These are phyloP conservation scores for Dillenia suffruticosa DNA, from an alignment of 164 flowering plant genomes.

Conservation along the genomic window DNA sequence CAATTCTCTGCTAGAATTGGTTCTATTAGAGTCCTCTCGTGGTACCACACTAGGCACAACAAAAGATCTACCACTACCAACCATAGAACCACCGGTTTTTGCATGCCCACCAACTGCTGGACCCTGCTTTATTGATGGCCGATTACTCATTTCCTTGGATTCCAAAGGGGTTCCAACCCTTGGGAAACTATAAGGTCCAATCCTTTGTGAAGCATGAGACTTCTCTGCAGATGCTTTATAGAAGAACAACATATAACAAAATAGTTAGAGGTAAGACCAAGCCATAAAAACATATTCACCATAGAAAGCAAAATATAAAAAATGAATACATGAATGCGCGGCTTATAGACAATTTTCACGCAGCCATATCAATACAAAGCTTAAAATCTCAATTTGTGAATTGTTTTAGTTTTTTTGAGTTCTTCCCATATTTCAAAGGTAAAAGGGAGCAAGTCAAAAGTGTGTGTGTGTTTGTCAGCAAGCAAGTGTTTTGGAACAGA, in stretches of 20 bases:
- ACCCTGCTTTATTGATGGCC: conserved; percentile 32
- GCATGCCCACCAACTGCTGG: conserved; percentile 18
- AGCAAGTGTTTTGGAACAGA: too few relatives aligned
- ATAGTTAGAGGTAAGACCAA: background rate
- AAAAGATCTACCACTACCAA: conserved; percentile 26
- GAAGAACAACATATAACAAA: conserved; percentile 3
- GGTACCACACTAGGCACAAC: conserved; percentile 50
- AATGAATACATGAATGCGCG: too few relatives aligned
- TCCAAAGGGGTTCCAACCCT: conserved; percentile 25
- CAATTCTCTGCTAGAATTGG: conserved; percentile 42
- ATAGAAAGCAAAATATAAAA: background rate
- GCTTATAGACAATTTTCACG: too few relatives aligned
- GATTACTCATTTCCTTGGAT: conserved; percentile 27
- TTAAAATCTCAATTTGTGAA: too few relatives aligned
- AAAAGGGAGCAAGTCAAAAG: too few relatives aligned
- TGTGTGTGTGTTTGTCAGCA: too few relatives aligned
- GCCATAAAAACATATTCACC: background rate
- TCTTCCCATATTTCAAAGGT: too few relatives aligned
- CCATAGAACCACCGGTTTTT: conserved; percentile 25
- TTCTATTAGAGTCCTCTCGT: conserved; percentile 36
- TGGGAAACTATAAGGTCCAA: conserved; percentile 29
- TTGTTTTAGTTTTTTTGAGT: too few relatives aligned
- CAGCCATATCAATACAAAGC: too few relatives aligned
- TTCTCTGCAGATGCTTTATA: conserved; percentile 49
- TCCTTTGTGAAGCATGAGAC: conserved; percentile 29